A percentile compares a stretch with the other conserved stretches of the same genome.
These are phyloP conservation scores for Plantago major DNA, from an alignment of 257 asterid species.

Conservation along the genomic window DNA sequence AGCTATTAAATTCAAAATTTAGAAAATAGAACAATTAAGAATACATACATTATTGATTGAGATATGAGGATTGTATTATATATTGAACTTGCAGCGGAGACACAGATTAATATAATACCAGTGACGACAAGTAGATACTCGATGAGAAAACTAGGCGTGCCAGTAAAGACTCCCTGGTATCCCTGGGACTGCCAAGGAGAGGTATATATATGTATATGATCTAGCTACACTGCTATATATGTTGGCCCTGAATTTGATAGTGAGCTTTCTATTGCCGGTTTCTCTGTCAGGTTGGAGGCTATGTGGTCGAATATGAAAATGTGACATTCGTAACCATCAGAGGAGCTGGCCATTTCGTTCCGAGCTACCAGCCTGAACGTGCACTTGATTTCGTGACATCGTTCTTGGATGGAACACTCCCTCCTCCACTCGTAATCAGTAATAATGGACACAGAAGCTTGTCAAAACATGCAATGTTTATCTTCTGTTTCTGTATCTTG, in stretches of 20 bases:
- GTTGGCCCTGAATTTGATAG: background rate
- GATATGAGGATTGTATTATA: too few relatives aligned
- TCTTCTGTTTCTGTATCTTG: too few relatives aligned
- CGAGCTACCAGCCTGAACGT: constrained; percentile 49
- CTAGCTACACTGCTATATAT: too few relatives aligned
- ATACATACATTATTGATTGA: too few relatives aligned
- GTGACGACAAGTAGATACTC: constrained; percentile 56
- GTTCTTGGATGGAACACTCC: constrained; percentile 35
- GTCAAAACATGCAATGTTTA: too few relatives aligned
- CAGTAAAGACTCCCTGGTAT: constrained; percentile 45
- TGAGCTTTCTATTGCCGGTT: background rate
- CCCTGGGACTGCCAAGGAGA: constrained; percentile 52
- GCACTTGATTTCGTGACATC: constrained; percentile 41
- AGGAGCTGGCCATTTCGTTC: too few relatives aligned
- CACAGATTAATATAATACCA: constrained; percentile 41
- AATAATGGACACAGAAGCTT: too few relatives aligned
- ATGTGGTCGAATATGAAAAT: constrained; percentile 48
- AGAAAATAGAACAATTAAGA: too few relatives aligned
- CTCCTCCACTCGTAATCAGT: too few relatives aligned
- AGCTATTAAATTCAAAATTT: background rate
- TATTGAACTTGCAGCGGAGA: constrained; percentile 68
- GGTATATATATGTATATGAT: constrained; percentile 19
- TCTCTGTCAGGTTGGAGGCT: constrained; percentile 53
- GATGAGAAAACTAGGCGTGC: constrained; percentile 34
- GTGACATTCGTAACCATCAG: constrained; percentile 50